These are phyloP conservation scores for Saccharomycodes ludwigii DNA, from an alignment of 805 yeast genomes.

Conservation along the genomic window DNA sequence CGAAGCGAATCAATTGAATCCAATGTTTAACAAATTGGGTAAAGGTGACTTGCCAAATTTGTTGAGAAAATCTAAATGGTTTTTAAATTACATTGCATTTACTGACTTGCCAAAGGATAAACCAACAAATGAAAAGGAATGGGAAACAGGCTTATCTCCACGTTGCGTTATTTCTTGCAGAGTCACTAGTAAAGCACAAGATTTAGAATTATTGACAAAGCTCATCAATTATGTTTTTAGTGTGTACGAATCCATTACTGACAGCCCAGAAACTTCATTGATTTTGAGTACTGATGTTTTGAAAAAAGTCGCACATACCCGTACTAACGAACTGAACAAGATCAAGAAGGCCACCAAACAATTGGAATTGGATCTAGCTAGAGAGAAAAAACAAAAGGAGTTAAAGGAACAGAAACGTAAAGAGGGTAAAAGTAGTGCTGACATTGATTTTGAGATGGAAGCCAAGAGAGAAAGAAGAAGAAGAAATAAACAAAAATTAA, in stretches of 20 bases:
- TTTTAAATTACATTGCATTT: conserved; percentile 58
- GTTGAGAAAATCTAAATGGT: conserved; percentile 28
- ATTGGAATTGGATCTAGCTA: conserved; percentile 51
- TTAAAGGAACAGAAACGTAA: conserved; percentile 53
- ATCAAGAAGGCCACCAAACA: conserved; percentile 58
- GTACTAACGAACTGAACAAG: conserved; percentile 63
- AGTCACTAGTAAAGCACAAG: conserved; percentile 36
- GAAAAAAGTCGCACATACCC: conserved; percentile 63
- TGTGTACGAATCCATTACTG: conserved; percentile 46
- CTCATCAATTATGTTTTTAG: conserved; percentile 45
- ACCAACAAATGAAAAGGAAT: conserved; percentile 50
- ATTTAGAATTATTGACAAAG: conserved; percentile 35
- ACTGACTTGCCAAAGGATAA: conserved; percentile 74
- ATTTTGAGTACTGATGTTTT: conserved; percentile 63
- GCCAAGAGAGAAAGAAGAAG: conserved; percentile 79
- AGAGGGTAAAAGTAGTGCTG: conserved; percentile 68
- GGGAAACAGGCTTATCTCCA: conserved; percentile 35
- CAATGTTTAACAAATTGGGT: conserved; percentile 32
- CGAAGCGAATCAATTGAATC: conserved; percentile 76
- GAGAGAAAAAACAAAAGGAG: conserved; percentile 58
- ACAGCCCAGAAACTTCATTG: conserved; percentile 27
- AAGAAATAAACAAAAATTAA: too few relatives aligned
- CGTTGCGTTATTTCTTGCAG: conserved; percentile 43
- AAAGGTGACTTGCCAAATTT: conserved; percentile 31
- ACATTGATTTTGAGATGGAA: conserved; percentile 61